Evolutionary conservation across 1,284 basidiomycete species (phyloP).

Genomic region (Tilletia horrida): DNA sequence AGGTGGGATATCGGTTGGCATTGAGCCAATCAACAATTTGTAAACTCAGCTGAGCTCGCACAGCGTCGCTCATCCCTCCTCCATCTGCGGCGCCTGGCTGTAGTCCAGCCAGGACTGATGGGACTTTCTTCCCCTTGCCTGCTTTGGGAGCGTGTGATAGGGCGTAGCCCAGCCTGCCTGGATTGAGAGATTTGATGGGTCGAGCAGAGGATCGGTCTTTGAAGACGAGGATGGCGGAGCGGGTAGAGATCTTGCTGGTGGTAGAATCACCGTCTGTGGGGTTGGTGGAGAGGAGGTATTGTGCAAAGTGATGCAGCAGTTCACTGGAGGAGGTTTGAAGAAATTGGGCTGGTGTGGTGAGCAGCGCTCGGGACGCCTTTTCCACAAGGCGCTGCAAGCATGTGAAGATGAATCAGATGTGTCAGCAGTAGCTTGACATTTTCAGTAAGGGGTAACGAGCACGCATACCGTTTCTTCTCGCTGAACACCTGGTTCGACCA

Average conservation of each 20-base stretch:
- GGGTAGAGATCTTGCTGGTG: slow-evolving; percentile 23
- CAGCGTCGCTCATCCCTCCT: too few relatives aligned
- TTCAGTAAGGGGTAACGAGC: neutral
- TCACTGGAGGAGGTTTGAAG: slow-evolving; percentile 33
- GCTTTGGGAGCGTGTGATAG: slow-evolving; percentile 17
- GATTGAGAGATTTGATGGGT: slow-evolving; percentile 34
- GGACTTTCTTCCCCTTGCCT: neutral
- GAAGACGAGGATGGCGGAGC: slow-evolving; percentile 47
- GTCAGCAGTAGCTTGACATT: slow-evolving; percentile 25
- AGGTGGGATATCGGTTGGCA: slow-evolving; percentile 34
- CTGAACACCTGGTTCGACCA: slow-evolving; percentile 32
- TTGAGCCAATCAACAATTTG: slow-evolving; percentile 36
- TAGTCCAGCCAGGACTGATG: slow-evolving; percentile 16
- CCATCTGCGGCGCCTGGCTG: neutral
- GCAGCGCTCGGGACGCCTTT: slow-evolving; percentile 22
- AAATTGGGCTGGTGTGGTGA: slow-evolving; percentile 28
- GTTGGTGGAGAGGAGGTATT: slow-evolving; percentile 11
- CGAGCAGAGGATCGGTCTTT: slow-evolving; percentile 35
- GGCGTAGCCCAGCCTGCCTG: slow-evolving; percentile 21
- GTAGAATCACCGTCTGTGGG: slow-evolving; percentile 16
- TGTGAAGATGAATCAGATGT: slow-evolving; percentile 18
- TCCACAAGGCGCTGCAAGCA: slow-evolving; percentile 21
- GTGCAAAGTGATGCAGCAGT: slow-evolving; percentile 33
- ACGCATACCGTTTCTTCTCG: slow-evolving; percentile 6
- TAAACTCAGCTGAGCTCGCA: neutral